Conservation (phyloP, 139 green algal genomes). For the Picochlorum sp. region DNA sequence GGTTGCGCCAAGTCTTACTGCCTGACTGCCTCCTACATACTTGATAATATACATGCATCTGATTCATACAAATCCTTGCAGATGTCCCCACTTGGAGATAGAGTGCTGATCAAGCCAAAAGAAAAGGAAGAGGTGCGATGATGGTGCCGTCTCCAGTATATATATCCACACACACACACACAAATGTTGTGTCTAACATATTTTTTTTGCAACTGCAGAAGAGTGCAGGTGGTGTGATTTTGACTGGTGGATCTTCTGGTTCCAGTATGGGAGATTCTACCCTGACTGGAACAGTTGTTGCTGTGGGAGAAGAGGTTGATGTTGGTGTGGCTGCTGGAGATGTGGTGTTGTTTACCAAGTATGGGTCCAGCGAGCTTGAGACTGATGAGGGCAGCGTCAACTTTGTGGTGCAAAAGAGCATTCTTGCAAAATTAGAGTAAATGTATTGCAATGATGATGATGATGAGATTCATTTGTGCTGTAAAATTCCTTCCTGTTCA, state of each 20-base stretch:
- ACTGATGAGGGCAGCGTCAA: constrained; percentile 31
- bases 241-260: constrained; percentile 16
- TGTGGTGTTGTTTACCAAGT: constrained; percentile 46
- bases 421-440: constrained; percentile 39
- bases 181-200: no score
- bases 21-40: background rate
- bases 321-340: constrained; percentile 34
- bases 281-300: constrained; percentile 13
- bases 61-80: constrained; percentile 9
- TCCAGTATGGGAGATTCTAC: constrained; percentile 29
- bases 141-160: background rate
- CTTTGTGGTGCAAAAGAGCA: constrained; percentile 43
- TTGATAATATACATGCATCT: background rate
- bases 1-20: no score
- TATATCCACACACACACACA: no score
- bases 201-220: background rate
- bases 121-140: constrained; percentile 25
- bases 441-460: background rate
- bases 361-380: constrained; percentile 39
- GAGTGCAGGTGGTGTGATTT: constrained; percentile 37
- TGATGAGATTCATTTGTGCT: constrained; percentile 2
- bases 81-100: constrained; percentile 46
- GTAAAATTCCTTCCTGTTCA: constrained; percentile 1
- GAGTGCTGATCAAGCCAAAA: constrained; percentile 40
- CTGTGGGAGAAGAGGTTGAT: constrained; percentile 10